A percentile compares a stretch with the other conserved stretches of the same genome.
These are phyloP conservation scores for Tulasnella sp. DNA, from an alignment of 768 basidiomycete genomes.

Conservation along the genomic window DNA sequence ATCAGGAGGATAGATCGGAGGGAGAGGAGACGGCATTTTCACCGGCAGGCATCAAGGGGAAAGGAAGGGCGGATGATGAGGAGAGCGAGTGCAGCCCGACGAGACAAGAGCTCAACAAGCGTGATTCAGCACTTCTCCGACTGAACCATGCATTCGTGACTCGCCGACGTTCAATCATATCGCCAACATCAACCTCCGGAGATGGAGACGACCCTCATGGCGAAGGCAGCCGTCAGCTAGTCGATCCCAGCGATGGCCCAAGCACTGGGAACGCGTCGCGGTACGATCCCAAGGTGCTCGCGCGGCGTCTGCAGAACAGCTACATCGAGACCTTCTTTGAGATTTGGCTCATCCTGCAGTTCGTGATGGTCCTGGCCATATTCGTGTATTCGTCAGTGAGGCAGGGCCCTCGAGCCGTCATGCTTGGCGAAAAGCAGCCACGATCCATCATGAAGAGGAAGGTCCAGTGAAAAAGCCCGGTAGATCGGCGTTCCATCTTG, in stretches of 20 bases:
- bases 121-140: background rate
- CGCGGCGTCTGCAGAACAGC: slow-evolving; percentile 13
- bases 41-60: slow-evolving; percentile 47
- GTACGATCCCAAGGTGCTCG: slow-evolving; percentile 15
- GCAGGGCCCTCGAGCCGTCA: slow-evolving; percentile 58
- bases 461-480: no score
- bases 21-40: slow-evolving; percentile 31
- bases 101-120: background rate
- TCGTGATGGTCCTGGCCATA: slow-evolving; percentile 57
- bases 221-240: background rate
- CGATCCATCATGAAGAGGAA: no score
- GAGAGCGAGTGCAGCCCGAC: slow-evolving; percentile 18
- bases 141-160: slow-evolving; percentile 1
- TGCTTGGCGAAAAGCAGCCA: slow-evolving; percentile 4
- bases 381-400: slow-evolving; percentile 75
- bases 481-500: no score
- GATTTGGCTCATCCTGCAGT: slow-evolving; percentile 79
- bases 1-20: slow-evolving; percentile 5
- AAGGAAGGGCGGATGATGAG: slow-evolving; percentile 32
- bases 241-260: background rate
- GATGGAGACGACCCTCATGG: background rate
- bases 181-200: background rate
- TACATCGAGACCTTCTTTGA: slow-evolving; percentile 41
- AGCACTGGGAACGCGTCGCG: slow-evolving; percentile 13
- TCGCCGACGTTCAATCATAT: background rate